Evolutionary conservation across 2,329 filamentous ascomycete species (phyloP), one percentile per base, ranked within the genome.

Genomic region (Botrytis aclada): DNA sequence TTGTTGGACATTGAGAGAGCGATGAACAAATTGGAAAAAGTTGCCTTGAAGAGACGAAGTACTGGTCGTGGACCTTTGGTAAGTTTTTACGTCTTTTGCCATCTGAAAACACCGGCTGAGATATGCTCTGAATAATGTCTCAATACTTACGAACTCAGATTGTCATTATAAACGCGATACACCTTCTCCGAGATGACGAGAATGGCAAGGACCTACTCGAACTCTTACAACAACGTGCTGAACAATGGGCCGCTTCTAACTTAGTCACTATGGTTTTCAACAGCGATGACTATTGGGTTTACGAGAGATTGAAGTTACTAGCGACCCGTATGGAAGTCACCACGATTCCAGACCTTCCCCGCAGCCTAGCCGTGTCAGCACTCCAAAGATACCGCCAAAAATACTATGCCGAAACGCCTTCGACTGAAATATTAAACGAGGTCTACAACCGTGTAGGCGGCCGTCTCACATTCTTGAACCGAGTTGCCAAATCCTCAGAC

Each of bases 261-360:
- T 87, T 99, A 14, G 93, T 97, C 43, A 98, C 96, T 1, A 88
- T 94, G 86, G 90, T 99, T 47, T 94, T 99, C 84, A 98, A 98
- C 83, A 95, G 91, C 71, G 96, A 99, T 82, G 96, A 98, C 81
- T 99, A 97, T 83, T 99, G 96, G 96, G 93, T 99, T 0, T 98
- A 98, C 79, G 96, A 99, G 82, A 89, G 95, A 22, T 84, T 99
- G 70, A 98, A 98, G 85, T 91, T 93, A 81, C 91, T 97, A 74
- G 93, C 94, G 4, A 97, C 95, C 2, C 90, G 96, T 63, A 97
- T 99, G 93, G 95, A 98, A 80, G 92, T 99, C 7, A 91, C 97
- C 54, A 90, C 94, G 14, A 90, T 99, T 60, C 87, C 88, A 7
- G 96, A 99, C 81, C 85, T 99, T 10, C 89, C 92, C 69, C 97